These are phyloP conservation scores for Leptographium galeiforme DNA, from an alignment of 2,329 filamentous ascomycete genomes.

Conservation along the genomic window DNA sequence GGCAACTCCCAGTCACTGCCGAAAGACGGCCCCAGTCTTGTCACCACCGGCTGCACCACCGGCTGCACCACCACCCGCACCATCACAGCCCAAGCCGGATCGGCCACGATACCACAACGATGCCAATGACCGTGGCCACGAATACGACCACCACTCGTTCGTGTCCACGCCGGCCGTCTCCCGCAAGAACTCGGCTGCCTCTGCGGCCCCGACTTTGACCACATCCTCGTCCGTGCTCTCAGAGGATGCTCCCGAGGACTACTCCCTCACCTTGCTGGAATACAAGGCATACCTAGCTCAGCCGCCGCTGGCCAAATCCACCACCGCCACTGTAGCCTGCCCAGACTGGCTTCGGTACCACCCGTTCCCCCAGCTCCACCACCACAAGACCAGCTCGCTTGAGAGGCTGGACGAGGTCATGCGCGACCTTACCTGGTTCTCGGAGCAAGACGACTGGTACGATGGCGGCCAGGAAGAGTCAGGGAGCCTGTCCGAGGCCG, in stretches of 20 bases:
- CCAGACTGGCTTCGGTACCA: not conserved
- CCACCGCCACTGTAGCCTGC: not conserved
- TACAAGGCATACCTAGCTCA: not conserved
- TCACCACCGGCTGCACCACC: no score
- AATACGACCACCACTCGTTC: not conserved
- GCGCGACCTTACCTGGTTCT: not conserved
- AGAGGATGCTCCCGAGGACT: not conserved
- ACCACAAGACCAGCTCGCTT: not conserved
- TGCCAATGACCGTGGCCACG: no score
- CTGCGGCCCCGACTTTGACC: not conserved
- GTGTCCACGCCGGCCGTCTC: not conserved
- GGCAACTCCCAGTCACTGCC: no score
- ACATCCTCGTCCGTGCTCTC: not conserved
- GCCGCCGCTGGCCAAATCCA: not conserved
- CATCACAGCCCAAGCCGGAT: not conserved
- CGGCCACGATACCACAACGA: not conserved
- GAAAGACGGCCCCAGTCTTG: no score
- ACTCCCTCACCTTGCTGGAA: not conserved
- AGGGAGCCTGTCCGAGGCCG: not conserved
- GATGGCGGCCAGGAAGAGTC: not conserved
- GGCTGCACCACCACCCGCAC: no score
- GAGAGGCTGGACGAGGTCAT: not conserved
- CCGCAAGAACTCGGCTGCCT: not conserved
- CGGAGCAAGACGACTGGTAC: not conserved
- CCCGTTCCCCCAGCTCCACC: not conserved